Conservation (phyloP, 306 rosid genomes). For the Rubus parviflorus region DNA sequence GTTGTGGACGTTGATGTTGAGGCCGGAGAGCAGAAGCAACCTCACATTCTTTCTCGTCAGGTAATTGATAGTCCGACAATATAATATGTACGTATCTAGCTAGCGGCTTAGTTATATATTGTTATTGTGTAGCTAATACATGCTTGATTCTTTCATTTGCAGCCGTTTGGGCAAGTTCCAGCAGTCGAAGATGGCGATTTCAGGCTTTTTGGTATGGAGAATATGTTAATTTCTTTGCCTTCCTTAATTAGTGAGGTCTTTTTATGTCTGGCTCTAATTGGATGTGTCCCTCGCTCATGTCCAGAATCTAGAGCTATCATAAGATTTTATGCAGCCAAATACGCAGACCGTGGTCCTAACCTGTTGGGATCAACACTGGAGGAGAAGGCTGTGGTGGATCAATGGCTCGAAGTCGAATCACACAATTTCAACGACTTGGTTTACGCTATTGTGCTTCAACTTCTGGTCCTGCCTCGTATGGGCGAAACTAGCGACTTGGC, state of each 20-base stretch:
- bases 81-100: neutral
- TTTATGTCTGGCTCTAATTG: too few species aligned
- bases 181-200: slow-evolving; percentile 58
- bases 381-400: slow-evolving; percentile 67
- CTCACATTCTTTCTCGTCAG: slow-evolving; percentile 53
- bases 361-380: slow-evolving; percentile 58
- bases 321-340: slow-evolving; percentile 58
- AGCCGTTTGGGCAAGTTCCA: slow-evolving; percentile 90
- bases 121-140: too few species aligned
- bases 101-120: too few species aligned
- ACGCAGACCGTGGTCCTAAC: slow-evolving; percentile 51
- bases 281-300: neutral
- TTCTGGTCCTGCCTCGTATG: slow-evolving; percentile 52
- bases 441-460: slow-evolving; percentile 51
- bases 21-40: slow-evolving; percentile 53
- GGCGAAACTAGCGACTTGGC: slow-evolving; percentile 44
- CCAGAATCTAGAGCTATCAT: slow-evolving; percentile 71
- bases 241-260: neutral
- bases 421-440: slow-evolving; percentile 64
- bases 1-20: slow-evolving; percentile 48
- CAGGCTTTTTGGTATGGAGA: slow-evolving; percentile 56
- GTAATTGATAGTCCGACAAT: slow-evolving; percentile 14
- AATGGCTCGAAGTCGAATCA: slow-evolving; percentile 78
- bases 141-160: slow-evolving; percentile 7
- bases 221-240: neutral